Conservation (phyloP, 2,329 filamentous ascomycete genomes). For the Orbilia blumenaviensis region DNA sequence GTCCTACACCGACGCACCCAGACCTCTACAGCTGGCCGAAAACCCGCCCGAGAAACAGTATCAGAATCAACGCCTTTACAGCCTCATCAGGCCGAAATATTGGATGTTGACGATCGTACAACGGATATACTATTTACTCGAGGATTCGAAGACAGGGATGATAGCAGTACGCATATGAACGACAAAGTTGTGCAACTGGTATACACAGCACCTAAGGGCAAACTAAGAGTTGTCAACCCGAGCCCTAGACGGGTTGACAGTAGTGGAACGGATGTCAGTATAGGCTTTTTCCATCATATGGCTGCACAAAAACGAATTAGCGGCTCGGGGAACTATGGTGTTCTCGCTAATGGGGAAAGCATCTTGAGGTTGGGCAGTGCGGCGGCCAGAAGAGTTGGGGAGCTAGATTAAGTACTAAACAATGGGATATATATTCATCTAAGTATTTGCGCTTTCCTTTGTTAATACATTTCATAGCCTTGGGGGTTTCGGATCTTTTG, state of each 20-base stretch:
- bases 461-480: too few species aligned
- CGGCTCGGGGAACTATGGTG: slow-evolving; percentile 14
- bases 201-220: slow-evolving; percentile 91
- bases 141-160: slow-evolving; percentile 56
- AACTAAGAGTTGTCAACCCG: slow-evolving; percentile 87
- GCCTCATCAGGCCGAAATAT: slow-evolving; percentile 49
- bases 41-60: background rate
- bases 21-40: background rate
- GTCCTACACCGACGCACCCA: slow-evolving; percentile 26
- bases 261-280: slow-evolving; percentile 55
- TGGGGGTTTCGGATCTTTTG: too few species aligned
- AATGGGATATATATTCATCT: background rate
- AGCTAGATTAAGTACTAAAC: slow-evolving; percentile 35
- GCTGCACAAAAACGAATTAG: slow-evolving; percentile 27
- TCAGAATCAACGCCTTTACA: slow-evolving; percentile 12
- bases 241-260: slow-evolving; percentile 63
- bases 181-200: slow-evolving; percentile 72
- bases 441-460: background rate
- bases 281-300: slow-evolving; percentile 17
- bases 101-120: slow-evolving; percentile 60
- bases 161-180: slow-evolving; percentile 57
- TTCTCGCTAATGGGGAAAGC: slow-evolving; percentile 18
- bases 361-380: slow-evolving; percentile 34
- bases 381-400: slow-evolving; percentile 33
- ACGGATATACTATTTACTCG: slow-evolving; percentile 56